Evolutionary conservation across 139 green algal genomes (phyloP).

Genomic region (Astrephomene gubernaculifera): DNA sequence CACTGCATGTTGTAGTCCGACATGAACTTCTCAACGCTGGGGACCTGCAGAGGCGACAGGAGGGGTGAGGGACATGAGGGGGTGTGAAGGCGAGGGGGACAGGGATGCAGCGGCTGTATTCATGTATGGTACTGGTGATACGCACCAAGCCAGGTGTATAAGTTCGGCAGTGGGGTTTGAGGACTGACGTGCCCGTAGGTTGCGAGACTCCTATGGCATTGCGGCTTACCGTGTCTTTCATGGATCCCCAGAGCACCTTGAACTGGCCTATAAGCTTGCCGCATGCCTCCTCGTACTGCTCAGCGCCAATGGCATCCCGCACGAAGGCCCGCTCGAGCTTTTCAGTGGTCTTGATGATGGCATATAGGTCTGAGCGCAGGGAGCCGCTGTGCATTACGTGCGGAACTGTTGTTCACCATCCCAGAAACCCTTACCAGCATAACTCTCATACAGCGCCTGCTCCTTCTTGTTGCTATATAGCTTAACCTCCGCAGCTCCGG

Average conservation of each 20-base stretch:
- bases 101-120: no score
- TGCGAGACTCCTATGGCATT: no score
- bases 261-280: slow-evolving; percentile 93
- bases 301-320: slow-evolving; percentile 76
- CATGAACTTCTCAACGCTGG: slow-evolving; percentile 92
- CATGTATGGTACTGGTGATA: no score
- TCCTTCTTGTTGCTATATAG: slow-evolving; percentile 74
- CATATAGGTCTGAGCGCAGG: slow-evolving; percentile 83
- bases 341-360: slow-evolving; percentile 94
- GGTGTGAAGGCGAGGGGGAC: no score
- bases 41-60: slow-evolving; percentile 77
- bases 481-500: background rate
- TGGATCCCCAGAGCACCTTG: slow-evolving; percentile 84
- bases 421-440: slow-evolving; percentile 64
- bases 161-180: no score
- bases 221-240: slow-evolving; percentile 76
- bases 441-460: slow-evolving; percentile 82
- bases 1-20: slow-evolving; percentile 95
- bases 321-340: slow-evolving; percentile 93
- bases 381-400: background rate
- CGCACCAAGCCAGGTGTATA: no score
- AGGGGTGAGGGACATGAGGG: background rate
- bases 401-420: background rate
- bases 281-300: slow-evolving; percentile 90
- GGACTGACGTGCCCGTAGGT: no score